Base-by-base conservation (phyloP, 2,329 filamentous ascomycete genomes). In the Phyllosticta citribraziliensis region DNA sequence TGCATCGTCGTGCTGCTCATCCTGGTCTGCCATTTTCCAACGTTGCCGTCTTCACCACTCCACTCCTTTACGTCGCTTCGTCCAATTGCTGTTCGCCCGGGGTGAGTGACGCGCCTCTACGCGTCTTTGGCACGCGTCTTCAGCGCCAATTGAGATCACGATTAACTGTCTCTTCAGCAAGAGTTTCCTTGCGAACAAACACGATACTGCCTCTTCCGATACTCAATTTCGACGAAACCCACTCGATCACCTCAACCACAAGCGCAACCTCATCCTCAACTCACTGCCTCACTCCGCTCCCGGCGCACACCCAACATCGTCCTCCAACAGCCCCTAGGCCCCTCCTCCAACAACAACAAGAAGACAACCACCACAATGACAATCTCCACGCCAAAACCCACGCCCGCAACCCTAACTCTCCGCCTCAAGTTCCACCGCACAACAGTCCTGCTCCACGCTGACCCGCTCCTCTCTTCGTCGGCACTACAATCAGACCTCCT, bases 371-470 rank as follows among this genome's bases (percentile, higher is more conserved):
- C 11, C 10, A 56, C 51, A 33, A 63, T 64, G 60, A 33, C 62
- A 2, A 20, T 65, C 47, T 65, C 67, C 54, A 62, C 63, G 24
- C 27, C 27, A 6, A 47, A 47, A n/a, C 68, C 72, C 27, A 68
- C 64, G 22, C 64, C 70, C 6, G 63, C 63, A 19, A 73, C 71
- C 17, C 72, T 68, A 67, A 79, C 76, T 0, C 71, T 80, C 30
- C 76, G 77, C 62, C 74, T 80, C 66, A 80, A 80, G 65, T 69
- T 75, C 58, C 68, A 73, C 67, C 75, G 73, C 55, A 77, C 73
- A 33, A 80, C 78, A 35, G 67, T 80, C 63, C 67, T 80, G 52
- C 72, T 81, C 0, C 76, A 80, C 68, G 69, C 73, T 65, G 73
- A 78, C 57, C 76, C 76, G 0, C 70, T 78, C 5, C 67, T 73